These are phyloP conservation scores for Candida sonorensis DNA, from an alignment of 805 yeast species.

Conservation along the genomic window DNA sequence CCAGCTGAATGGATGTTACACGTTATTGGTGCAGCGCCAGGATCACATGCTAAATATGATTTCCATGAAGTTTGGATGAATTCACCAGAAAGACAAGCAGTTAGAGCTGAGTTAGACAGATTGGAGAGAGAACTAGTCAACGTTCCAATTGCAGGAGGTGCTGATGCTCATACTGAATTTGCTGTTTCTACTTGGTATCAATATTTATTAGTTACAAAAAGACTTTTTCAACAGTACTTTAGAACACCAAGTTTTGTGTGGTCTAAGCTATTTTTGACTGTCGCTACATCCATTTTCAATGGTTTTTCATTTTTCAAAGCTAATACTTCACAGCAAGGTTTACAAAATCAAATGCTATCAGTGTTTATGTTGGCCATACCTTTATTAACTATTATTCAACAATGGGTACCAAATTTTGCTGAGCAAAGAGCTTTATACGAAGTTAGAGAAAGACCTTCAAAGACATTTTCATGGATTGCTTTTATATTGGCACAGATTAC, in stretches of 20 bases:
- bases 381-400: slow-evolving; percentile 52
- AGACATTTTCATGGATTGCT: slow-evolving; percentile 60
- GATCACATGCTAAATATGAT: slow-evolving; percentile 65
- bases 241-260: slow-evolving; percentile 56
- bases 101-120: slow-evolving; percentile 49
- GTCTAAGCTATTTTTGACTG: slow-evolving; percentile 48
- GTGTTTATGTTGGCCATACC: slow-evolving; percentile 60
- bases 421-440: slow-evolving; percentile 61
- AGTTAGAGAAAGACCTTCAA: slow-evolving; percentile 68
- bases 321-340: slow-evolving; percentile 51
- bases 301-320: slow-evolving; percentile 70
- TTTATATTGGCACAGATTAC: slow-evolving; percentile 56
- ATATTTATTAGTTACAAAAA: slow-evolving; percentile 35
- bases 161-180: slow-evolving; percentile 30
- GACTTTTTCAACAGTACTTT: slow-evolving; percentile 58
- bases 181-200: slow-evolving; percentile 39
- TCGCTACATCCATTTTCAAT: slow-evolving; percentile 50
- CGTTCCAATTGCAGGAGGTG: slow-evolving; percentile 26
- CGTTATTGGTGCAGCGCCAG: slow-evolving; percentile 79
- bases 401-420: slow-evolving; percentile 56
- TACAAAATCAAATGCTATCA: slow-evolving; percentile 80
- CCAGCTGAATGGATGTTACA: slow-evolving; percentile 94
- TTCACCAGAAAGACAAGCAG: slow-evolving; percentile 54
- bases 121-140: slow-evolving; percentile 57
- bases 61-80: slow-evolving; percentile 72